Conservation (phyloP, 192 early-diverging fungal species). For the Coemansia sp. region DNA sequence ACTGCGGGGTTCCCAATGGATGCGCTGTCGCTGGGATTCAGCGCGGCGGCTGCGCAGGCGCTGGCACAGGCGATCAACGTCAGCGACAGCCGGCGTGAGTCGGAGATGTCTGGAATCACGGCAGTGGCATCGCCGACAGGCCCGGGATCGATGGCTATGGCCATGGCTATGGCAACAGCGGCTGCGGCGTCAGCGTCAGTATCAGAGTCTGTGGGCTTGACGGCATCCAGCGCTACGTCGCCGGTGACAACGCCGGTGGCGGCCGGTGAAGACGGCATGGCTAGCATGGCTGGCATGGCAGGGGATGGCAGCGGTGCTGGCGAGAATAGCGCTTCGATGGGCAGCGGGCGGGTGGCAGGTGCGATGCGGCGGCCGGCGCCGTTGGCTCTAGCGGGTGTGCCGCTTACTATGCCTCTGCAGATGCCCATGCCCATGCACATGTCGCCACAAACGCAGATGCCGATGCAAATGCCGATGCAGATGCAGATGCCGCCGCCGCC, state of each 20-base stretch:
- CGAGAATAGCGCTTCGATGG: too few relatives aligned
- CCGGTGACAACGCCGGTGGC: slow-evolving; percentile 24
- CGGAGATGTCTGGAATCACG: slow-evolving; percentile 48
- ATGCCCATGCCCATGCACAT: neutral
- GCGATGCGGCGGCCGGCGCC: neutral
- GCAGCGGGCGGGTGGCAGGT: too few relatives aligned
- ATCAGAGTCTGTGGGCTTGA: slow-evolving; percentile 10
- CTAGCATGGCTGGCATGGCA: slow-evolving; percentile 6
- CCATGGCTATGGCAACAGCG: too few relatives aligned
- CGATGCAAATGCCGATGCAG: neutral
- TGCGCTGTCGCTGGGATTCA: neutral
- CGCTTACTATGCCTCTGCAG: too few relatives aligned
- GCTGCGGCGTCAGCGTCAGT: slow-evolving; percentile 6
- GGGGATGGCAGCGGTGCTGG: too few relatives aligned
- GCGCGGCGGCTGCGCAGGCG: slow-evolving; percentile 14
- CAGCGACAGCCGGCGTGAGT: slow-evolving; percentile 50
- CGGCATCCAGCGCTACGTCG: slow-evolving; percentile 26
- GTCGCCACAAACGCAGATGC: too few relatives aligned
- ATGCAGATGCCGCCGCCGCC: slow-evolving; percentile 3
- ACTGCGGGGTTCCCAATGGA: neutral
- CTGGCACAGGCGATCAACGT: slow-evolving; percentile 41
- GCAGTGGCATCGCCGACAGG: slow-evolving; percentile 44
- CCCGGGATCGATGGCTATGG: slow-evolving; percentile 5
- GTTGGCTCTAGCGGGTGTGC: neutral
- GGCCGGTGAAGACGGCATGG: slow-evolving; percentile 1